These are phyloP conservation scores for Beauveria australis DNA, from an alignment of 2,329 filamentous ascomycete species.

Conservation along the genomic window DNA sequence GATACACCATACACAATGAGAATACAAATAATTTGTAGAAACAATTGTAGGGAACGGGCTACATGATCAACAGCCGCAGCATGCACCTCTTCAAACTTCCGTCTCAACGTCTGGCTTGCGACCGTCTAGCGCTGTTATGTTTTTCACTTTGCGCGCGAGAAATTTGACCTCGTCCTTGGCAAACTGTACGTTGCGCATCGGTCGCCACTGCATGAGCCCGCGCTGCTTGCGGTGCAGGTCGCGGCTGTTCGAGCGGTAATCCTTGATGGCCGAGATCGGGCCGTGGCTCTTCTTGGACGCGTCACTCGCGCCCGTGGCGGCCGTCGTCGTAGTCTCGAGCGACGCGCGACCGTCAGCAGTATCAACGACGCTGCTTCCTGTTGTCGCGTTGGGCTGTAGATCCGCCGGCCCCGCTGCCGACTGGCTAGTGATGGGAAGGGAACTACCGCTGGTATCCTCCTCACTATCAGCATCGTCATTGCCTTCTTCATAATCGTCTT, in stretches of 20 bases:
- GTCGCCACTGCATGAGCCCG: conserved; percentile 92
- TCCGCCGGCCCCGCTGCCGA: conserved; percentile 14
- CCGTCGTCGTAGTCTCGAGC: conserved; percentile 31
- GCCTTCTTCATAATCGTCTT: conserved; percentile 31
- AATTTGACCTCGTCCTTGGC: conserved; percentile 81
- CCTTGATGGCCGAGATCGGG: conserved; percentile 49
- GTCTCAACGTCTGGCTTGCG: conserved; percentile 86
- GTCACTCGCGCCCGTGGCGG: conserved; percentile 17
- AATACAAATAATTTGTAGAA: conserved; percentile 3
- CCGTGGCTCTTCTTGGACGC: conserved; percentile 23
- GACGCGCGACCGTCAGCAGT: conserved; percentile 24
- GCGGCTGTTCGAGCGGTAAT: conserved; percentile 59
- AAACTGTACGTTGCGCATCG: conserved; percentile 76
- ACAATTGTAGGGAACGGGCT: background rate
- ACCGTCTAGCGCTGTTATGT: conserved; percentile 68
- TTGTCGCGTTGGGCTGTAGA: conserved; percentile 14
- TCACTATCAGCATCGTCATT: conserved; percentile 26
- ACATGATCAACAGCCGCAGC: too few relatives aligned
- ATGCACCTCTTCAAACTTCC: conserved; percentile 38
- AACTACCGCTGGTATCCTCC: conserved; percentile 34
- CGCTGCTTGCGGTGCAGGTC: conserved; percentile 78
- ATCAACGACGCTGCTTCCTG: conserved; percentile 20
- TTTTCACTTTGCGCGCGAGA: conserved; percentile 66
- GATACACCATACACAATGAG: background rate
- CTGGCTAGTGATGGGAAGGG: conserved; percentile 52